Conservation (phyloP, 2,329 filamentous ascomycete genomes). For the Bipolaris bicolor region DNA sequence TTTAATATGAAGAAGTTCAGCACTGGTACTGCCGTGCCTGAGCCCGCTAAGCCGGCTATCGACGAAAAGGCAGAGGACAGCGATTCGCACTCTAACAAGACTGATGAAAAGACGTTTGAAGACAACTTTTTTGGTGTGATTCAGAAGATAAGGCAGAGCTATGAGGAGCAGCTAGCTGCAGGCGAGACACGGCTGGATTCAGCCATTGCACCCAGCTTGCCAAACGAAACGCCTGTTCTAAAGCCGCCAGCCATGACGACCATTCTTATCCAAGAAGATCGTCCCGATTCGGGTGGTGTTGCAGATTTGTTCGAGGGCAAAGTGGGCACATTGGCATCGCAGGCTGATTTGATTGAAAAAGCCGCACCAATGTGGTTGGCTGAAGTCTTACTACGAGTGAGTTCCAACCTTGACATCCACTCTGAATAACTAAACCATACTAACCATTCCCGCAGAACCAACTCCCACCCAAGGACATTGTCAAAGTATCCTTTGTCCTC, state of each 20-base stretch:
- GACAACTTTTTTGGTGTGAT: conserved; percentile 76
- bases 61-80: conserved; percentile 75
- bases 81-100: conserved; percentile 63
- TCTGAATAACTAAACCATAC: neutral
- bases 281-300: conserved; percentile 66
- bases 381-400: conserved; percentile 76
- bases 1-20: conserved; percentile 86
- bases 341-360: conserved; percentile 84
- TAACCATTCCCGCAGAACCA: conserved; percentile 65
- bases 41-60: conserved; percentile 72
- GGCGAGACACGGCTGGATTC: conserved; percentile 61
- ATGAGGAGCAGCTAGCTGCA: conserved; percentile 70
- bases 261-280: conserved; percentile 70
- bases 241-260: conserved; percentile 70
- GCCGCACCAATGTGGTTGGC: conserved; percentile 90
- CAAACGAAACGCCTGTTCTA: conserved; percentile 76
- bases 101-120: conserved; percentile 74
- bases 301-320: conserved; percentile 92
- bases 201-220: conserved; percentile 70
- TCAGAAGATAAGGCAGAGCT: conserved; percentile 74
- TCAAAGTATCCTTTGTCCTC: conserved; percentile 94
- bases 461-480: conserved; percentile 84
- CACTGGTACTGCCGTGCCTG: conserved; percentile 63
- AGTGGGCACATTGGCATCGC: conserved; percentile 75
- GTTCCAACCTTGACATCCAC: conserved; percentile 17